Conservation (phyloP, 2,329 filamentous ascomycete genomes). For the Aspergillus cejpii region DNA sequence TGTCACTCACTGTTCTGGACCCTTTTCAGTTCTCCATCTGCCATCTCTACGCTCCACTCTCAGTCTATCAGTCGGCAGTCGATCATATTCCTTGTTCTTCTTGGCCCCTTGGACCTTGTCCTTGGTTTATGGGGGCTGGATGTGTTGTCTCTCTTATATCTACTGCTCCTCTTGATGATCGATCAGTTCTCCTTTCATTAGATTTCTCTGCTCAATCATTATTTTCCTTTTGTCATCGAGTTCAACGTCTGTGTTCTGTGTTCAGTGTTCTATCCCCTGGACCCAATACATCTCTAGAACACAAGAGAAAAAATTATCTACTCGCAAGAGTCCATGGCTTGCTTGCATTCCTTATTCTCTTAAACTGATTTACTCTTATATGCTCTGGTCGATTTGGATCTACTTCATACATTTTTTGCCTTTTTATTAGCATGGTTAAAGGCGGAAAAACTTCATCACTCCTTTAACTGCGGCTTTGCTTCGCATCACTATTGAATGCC, state of each 20-base stretch:
- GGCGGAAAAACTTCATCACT: neutral
- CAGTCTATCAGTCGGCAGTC: too few relatives aligned
- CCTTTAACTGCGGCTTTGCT: neutral
- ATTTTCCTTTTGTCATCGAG: too few relatives aligned
- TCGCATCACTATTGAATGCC: neutral
- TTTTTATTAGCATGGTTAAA: constrained; percentile 1
- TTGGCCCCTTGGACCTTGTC: neutral
- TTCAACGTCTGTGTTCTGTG: too few relatives aligned
- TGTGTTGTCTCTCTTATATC: neutral
- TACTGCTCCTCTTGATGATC: neutral
- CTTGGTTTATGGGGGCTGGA: neutral
- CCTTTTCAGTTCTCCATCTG: too few relatives aligned
- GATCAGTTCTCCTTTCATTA: neutral
- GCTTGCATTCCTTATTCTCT: neutral
- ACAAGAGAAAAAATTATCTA: neutral
- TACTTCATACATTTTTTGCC: neutral
- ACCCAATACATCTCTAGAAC: neutral
- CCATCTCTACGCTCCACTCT: too few relatives aligned
- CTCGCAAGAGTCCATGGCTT: neutral
- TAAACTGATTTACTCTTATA: neutral
- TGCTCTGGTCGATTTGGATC: neutral
- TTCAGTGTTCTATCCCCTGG: neutral
- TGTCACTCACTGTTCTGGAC: too few relatives aligned
- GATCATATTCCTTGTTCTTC: neutral
- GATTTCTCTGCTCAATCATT: too few relatives aligned